Percentiles rank a stretch among this genome's conserved stretches.
These are phyloP conservation scores for Aotearoamyces nothofagi DNA, from an alignment of 2,329 filamentous ascomycete genomes.

Conservation along the genomic window DNA sequence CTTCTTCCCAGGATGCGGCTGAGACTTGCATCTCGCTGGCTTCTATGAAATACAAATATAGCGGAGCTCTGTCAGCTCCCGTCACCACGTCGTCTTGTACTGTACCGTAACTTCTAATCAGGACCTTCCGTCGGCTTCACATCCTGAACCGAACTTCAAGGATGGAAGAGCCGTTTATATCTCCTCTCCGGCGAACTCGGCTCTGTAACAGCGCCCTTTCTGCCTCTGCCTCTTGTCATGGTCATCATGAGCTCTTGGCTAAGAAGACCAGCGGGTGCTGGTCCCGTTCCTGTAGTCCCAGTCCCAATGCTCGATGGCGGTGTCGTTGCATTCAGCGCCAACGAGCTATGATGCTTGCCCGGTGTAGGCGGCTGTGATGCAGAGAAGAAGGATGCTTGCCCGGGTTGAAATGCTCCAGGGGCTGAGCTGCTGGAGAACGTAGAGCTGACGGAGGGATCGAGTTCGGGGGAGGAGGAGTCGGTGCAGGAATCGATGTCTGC, in stretches of 20 bases:
- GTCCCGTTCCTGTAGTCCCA: background rate
- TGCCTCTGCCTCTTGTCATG: background rate
- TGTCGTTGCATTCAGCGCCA: background rate
- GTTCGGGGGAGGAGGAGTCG: background rate
- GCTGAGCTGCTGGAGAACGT: background rate
- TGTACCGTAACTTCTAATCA: no score
- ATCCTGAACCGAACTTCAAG: no score
- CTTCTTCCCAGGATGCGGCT: no score
- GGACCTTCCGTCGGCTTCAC: no score
- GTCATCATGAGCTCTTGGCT: background rate
- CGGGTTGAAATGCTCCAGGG: background rate
- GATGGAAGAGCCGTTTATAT: slow-evolving; percentile 3
- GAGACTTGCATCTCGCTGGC: no score
- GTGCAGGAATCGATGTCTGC: background rate
- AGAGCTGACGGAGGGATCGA: background rate
- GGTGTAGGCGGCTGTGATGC: slow-evolving; percentile 1
- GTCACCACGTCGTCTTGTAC: no score
- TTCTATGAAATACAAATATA: no score
- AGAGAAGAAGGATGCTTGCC: background rate
- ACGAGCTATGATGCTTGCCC: background rate
- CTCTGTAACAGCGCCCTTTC: background rate
- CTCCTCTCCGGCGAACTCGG: slow-evolving; percentile 2
- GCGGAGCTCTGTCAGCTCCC: no score
- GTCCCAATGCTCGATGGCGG: background rate
- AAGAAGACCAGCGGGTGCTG: background rate